Percentiles rank a stretch among this genome's conserved stretches.
Conservation (phyloP, 2,329 filamentous ascomycete genomes). For the Thielaviopsis ethacetica region DNA sequence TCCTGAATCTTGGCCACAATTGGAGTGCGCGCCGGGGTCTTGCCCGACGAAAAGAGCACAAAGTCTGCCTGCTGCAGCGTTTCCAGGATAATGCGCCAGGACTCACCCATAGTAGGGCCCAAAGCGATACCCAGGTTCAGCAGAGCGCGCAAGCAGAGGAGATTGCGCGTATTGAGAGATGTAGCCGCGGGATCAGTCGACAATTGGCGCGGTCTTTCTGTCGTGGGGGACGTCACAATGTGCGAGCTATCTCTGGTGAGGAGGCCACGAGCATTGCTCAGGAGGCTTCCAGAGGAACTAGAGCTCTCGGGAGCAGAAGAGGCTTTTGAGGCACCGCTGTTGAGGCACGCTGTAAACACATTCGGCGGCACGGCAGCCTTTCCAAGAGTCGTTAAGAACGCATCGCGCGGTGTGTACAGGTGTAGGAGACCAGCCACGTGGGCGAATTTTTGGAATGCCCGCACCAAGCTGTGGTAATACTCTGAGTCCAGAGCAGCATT, state of each 20-base stretch:
- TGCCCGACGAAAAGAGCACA: slow-evolving; percentile 52
- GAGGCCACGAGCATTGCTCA: slow-evolving; percentile 55
- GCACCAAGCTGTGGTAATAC: slow-evolving; percentile 81
- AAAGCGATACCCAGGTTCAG: slow-evolving; percentile 92
- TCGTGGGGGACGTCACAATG: slow-evolving; percentile 36
- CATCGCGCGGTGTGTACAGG: slow-evolving; percentile 74
- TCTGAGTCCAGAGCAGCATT: slow-evolving; percentile 84
- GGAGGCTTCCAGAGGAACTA: slow-evolving; percentile 34
- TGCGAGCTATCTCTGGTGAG: slow-evolving; percentile 58
- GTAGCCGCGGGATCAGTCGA: slow-evolving; percentile 37
- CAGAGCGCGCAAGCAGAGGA: slow-evolving; percentile 76
- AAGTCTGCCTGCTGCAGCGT: slow-evolving; percentile 87
- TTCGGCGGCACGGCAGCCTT: slow-evolving; percentile 88
- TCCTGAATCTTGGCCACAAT: slow-evolving; percentile 28
- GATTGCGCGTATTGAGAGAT: slow-evolving; percentile 69
- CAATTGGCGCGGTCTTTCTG: slow-evolving; percentile 42
- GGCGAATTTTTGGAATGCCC: slow-evolving; percentile 86
- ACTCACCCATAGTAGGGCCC: slow-evolving; percentile 66
- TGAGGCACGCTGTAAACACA: slow-evolving; percentile 44
- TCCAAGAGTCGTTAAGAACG: slow-evolving; percentile 81
- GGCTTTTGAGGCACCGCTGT: slow-evolving; percentile 28
- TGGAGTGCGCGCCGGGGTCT: slow-evolving; percentile 34
- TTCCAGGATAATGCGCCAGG: slow-evolving; percentile 85
- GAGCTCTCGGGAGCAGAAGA: slow-evolving; percentile 25
- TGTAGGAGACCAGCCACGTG: slow-evolving; percentile 85